A percentile compares a stretch with the other conserved stretches of the same genome.
These are phyloP conservation scores for Pythium dissotocum DNA, from an alignment of 352 stramenopile genomes.

Conservation along the genomic window DNA sequence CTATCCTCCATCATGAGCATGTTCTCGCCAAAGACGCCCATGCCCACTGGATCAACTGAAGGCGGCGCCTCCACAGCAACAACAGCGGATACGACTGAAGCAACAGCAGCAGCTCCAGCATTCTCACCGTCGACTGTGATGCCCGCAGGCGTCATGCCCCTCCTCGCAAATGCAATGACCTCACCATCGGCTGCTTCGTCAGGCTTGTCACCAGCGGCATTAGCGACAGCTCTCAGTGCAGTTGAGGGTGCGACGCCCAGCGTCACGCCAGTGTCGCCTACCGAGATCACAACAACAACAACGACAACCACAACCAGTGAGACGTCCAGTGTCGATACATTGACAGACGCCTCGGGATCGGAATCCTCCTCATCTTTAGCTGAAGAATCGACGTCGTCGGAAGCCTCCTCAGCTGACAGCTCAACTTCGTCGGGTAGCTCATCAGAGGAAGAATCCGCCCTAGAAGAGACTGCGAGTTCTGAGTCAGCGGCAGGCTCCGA, in stretches of 20 bases:
- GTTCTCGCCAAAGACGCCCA: not conserved
- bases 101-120: not conserved
- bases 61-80: not conserved
- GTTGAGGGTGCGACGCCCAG: slow-evolving; percentile 4
- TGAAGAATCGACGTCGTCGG: not conserved
- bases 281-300: not conserved
- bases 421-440: not conserved
- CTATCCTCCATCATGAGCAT: not conserved
- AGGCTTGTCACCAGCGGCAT: not conserved
- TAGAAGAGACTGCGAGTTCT: not conserved
- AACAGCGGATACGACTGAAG: not conserved
- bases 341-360: not conserved
- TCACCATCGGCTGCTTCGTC: not conserved
- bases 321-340: not conserved
- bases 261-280: slow-evolving; percentile 1
- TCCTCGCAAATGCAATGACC: not conserved
- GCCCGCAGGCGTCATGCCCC: not conserved
- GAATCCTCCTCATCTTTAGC: not conserved
- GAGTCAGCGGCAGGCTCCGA: not conserved
- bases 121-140: not conserved
- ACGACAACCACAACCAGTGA: not conserved
- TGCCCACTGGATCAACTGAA: not conserved
- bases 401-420: not conserved
- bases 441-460: not conserved
- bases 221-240: not conserved